phyloP scores from a whole-genome alignment of 352 stramenopile species.

The Globisporangium mamillatum region DNA sequence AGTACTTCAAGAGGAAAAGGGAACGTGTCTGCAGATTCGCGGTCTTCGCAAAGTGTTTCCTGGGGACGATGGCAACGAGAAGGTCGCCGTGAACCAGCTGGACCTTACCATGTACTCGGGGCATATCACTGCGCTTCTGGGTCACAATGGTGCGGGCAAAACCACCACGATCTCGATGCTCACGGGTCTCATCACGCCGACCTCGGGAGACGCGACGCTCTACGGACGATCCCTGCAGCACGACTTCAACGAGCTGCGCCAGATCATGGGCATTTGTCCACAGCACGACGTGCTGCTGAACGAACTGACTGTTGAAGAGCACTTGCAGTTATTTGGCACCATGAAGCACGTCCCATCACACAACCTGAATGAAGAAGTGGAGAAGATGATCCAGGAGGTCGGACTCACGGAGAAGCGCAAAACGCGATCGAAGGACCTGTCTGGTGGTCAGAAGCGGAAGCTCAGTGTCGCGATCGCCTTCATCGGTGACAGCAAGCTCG shows the following conservation, averaged over 20 bases:
- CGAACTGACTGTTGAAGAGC: slow-evolving; percentile 93
- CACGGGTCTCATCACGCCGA: slow-evolving; percentile 67
- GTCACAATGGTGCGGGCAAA: slow-evolving; percentile 61
- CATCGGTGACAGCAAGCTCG: slow-evolving; percentile 90
- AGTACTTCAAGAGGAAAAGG: slow-evolving; percentile 34
- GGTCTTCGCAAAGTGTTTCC: slow-evolving; percentile 60
- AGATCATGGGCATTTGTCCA: slow-evolving; percentile 94
- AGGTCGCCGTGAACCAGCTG: slow-evolving; percentile 69
- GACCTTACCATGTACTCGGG: slow-evolving; percentile 82
- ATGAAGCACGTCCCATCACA: slow-evolving; percentile 80
- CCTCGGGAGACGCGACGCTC: slow-evolving; percentile 63
- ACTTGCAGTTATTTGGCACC: slow-evolving; percentile 91
- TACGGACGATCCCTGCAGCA: slow-evolving; percentile 63
- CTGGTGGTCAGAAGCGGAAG: slow-evolving; percentile 95
- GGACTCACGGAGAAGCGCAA: slow-evolving; percentile 88
- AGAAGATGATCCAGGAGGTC: slow-evolving; percentile 70
- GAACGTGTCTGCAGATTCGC: slow-evolving; percentile 46
- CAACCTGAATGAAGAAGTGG: slow-evolving; percentile 25
- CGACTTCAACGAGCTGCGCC: slow-evolving; percentile 86
- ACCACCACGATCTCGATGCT: slow-evolving; percentile 87
- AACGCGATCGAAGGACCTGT: slow-evolving; percentile 60
- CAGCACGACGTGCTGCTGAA: slow-evolving; percentile 97
- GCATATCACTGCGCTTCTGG: slow-evolving; percentile 85
- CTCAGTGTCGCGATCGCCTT: slow-evolving; percentile 94
- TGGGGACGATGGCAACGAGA: slow-evolving; percentile 42